A percentile compares a stretch with the other conserved stretches of the same genome.
These are phyloP conservation scores for Xylariaceae sp. DNA, from an alignment of 2,329 filamentous ascomycete species.

Conservation along the genomic window DNA sequence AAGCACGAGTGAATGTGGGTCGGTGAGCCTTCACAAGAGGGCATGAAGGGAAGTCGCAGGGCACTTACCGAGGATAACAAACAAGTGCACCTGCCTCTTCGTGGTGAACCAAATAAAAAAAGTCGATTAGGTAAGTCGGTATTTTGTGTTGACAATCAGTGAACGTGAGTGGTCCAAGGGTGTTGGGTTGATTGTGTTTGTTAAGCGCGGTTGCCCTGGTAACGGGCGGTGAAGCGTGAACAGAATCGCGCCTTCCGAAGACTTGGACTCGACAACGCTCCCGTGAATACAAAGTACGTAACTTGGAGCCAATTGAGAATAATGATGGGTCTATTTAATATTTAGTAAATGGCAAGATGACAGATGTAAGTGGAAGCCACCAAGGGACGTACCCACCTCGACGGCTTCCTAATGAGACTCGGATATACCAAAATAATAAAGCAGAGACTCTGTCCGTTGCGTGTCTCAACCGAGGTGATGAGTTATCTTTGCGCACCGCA, in stretches of 20 bases:
- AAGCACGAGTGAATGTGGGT: no score
- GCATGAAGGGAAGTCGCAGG: no score
- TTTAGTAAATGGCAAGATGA: no score
- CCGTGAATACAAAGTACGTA: no score
- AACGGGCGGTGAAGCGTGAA: background rate
- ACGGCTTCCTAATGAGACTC: background rate
- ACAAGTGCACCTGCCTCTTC: no score
- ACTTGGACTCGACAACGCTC: background rate
- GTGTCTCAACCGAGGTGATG: background rate
- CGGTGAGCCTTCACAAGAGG: no score
- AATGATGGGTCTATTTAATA: no score
- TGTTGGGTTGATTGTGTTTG: background rate
- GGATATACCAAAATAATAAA: background rate
- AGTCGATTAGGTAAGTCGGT: background rate
- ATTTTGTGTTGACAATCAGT: background rate
- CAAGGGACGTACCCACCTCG: background rate
- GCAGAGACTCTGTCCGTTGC: background rate
- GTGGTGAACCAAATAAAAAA: background rate
- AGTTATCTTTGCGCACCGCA: background rate
- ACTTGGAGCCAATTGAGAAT: no score
- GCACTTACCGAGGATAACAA: no score
- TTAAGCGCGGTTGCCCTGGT: background rate
- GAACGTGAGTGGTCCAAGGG: background rate
- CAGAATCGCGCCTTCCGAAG: background rate
- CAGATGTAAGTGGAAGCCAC: no score